phyloP scores from a whole-genome alignment of 257 asterid genomes.

The Solanum lycopersicoides region DNA sequence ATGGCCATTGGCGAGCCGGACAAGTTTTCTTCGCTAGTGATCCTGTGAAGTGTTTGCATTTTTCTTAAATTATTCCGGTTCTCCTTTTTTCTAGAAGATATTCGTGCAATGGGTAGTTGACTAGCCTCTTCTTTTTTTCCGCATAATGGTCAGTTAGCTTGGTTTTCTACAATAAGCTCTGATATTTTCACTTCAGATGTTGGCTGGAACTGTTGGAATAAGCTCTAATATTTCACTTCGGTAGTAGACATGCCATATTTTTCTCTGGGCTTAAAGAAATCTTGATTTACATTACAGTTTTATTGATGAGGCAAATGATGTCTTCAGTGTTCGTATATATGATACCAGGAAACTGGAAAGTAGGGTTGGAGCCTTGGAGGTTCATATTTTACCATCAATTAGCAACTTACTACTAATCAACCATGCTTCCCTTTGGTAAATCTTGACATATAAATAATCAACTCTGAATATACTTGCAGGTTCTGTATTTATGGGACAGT shows the following conservation, averaged over 20 bases:
- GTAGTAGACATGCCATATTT: neutral
- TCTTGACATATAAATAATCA: neutral
- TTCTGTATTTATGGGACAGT: conserved; percentile 75
- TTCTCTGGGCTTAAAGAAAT: neutral
- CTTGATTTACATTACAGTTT: neutral
- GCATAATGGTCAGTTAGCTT: neutral
- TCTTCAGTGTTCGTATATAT: neutral
- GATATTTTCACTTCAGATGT: neutral
- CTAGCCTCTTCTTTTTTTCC: neutral
- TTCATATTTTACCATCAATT: neutral
- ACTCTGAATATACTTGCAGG: conserved; percentile 30
- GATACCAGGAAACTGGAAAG: neutral
- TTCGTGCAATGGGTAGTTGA: neutral
- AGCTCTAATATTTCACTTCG: neutral
- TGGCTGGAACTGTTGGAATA: neutral
- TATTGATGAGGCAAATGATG: neutral
- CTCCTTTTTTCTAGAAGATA: neutral
- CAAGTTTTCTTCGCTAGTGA: neutral
- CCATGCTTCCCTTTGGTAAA: neutral
- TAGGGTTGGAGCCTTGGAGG: neutral
- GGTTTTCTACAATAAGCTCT: neutral
- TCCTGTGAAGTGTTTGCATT: neutral
- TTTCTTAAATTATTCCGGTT: neutral
- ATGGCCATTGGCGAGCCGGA: neutral
- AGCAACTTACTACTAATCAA: neutral